Evolutionary conservation across 148 eudicot species (phyloP).

Genomic region (Pouteria glomerata): DNA sequence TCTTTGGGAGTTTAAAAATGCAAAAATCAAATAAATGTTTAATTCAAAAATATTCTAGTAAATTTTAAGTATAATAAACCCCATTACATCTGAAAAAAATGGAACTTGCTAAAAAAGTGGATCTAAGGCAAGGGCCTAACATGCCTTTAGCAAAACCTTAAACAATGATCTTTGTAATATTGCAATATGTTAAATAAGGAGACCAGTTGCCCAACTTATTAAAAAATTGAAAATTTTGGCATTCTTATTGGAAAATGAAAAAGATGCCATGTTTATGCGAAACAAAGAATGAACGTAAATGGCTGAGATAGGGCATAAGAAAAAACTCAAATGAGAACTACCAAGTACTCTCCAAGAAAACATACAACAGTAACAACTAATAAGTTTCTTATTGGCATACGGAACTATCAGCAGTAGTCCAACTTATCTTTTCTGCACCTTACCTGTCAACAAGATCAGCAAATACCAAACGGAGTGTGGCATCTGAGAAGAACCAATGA

Average conservation of each 20-base stretch:
- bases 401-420: neutral
- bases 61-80: no score
- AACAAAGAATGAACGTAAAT: neutral
- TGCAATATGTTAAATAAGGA: no score
- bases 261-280: neutral
- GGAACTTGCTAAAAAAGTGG: no score
- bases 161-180: no score
- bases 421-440: conserved; percentile 7
- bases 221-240: neutral
- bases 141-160: no score
- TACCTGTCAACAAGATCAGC: conserved; percentile 88
- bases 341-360: neutral
- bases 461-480: conserved; percentile 41
- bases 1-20: no score
- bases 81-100: no score
- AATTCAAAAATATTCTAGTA: no score
- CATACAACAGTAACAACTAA: neutral
- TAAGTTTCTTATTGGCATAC: no score
- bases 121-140: no score
- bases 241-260: neutral
- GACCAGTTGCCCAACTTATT: no score
- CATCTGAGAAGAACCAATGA: conserved; percentile 50
- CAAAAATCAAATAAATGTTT: no score
- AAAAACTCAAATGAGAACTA: neutral
- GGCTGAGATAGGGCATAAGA: neutral